Conservation (phyloP, 2,329 filamentous ascomycete genomes). For the Xylariaceae sp. region DNA sequence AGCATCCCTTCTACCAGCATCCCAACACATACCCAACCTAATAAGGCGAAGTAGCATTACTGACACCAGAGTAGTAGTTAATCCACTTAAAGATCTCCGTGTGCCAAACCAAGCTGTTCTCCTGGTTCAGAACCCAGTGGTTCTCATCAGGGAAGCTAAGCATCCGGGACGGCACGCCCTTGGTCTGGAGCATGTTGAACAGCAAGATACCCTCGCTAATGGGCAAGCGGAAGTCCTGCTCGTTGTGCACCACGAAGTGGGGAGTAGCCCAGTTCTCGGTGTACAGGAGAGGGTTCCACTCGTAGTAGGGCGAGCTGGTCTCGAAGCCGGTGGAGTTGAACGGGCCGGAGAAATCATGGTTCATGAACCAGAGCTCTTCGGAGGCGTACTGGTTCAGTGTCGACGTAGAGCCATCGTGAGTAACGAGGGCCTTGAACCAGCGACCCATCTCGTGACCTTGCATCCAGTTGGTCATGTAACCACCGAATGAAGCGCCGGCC, state of each 20-base stretch:
- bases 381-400: conserved; percentile 32
- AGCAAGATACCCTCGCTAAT: conserved; percentile 64
- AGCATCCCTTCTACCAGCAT: too few species aligned
- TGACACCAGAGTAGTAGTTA: conserved; percentile 47
- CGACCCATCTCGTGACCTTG: conserved; percentile 51
- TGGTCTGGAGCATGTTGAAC: conserved; percentile 64
- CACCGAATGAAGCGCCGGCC: conserved; percentile 51
- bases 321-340: conserved; percentile 39
- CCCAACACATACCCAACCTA: conserved; percentile 6
- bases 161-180: conserved; percentile 62
- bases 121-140: conserved; percentile 66
- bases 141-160: conserved; percentile 70
- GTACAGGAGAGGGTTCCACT: conserved; percentile 45
- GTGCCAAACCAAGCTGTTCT: conserved; percentile 68
- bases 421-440: conserved; percentile 54
- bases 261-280: conserved; percentile 62
- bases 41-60: conserved; percentile 27
- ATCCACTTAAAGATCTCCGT: conserved; percentile 65
- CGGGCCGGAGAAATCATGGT: conserved; percentile 46
- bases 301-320: conserved; percentile 38
- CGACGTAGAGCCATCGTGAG: conserved; percentile 45
- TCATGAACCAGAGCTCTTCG: conserved; percentile 36
- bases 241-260: conserved; percentile 66
- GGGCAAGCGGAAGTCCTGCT: conserved; percentile 63
- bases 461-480: conserved; percentile 56